Evolutionary conservation across 116 monocot genomes (phyloP), one percentile per base, ranked within the genome.

Genomic region (Cymodocea nodosa): DNA sequence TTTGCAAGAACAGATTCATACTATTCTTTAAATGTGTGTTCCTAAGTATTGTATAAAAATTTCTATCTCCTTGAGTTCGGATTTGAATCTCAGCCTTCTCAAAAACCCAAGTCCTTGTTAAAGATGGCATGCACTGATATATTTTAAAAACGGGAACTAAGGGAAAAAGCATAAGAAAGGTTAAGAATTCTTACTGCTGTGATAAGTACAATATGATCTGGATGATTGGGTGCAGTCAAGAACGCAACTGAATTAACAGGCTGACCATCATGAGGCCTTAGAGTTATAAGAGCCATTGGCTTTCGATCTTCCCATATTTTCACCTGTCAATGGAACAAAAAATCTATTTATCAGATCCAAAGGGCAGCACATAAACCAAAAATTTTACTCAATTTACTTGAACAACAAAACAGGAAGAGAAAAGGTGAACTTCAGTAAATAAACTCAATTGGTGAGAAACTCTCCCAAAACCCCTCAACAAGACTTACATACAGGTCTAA

Each of bases 291-390:
- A 15, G 92, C 84, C 6, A 65, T 70, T 60, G 68, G 35, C 51
- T 76, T 92, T 50, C 89, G 88, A 68, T 98, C 92, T 50, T 98
- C 98, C 98, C 98, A 98, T 51, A 98, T 86, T 76, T 92, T 98
- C 37, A 98, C 82, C 98, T 98, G 84, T 62, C 12, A 39, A 70
- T 19, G 23, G 52, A 56, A 34, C 15, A 35, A 53, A 54, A 63
- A 2, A 4, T 48, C 0, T 44, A 20, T 48, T 6, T 25, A 63
- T 15, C 18, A 56, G 8, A 56, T 56, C 17, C 17, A 35, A 35
- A 44, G 39, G 6, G 11, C 8, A 36, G 62, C 7, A 58, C 15
- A 58, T 23, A 12, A 4, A 25, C 14, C 22, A 20, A 12, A 58
- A 12, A 58, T 24, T 7, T 23, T 22, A 58, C 22, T 14, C 3